Conservation (phyloP, 345 rosid species). For the Eucalyptus leucophloia region DNA sequence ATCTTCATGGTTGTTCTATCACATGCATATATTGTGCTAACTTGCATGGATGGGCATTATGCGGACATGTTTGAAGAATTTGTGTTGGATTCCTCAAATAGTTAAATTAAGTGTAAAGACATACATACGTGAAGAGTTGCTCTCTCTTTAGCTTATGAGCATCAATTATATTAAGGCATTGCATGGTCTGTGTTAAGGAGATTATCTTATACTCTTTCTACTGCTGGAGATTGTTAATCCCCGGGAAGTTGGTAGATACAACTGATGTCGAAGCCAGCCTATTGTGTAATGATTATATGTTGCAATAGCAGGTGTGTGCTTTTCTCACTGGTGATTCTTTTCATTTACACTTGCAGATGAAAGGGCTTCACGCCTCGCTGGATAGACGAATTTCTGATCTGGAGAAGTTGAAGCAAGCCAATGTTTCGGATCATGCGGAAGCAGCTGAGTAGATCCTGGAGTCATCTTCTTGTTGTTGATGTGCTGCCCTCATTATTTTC, state of each 20-base stretch:
- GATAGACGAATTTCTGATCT: conserved; percentile 61
- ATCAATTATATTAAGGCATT: not conserved
- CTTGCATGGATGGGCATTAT: not conserved
- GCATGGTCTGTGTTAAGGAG: not conserved
- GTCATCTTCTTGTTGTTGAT: not conserved
- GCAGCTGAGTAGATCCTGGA: conserved; percentile 36
- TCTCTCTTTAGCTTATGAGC: not conserved
- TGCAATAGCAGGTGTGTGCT: not conserved
- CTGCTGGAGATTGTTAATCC: not conserved
- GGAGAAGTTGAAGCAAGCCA: conserved; percentile 72
- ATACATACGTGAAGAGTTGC: not conserved
- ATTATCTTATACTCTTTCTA: not conserved
- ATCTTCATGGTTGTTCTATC: not conserved
- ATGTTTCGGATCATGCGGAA: conserved; percentile 44
- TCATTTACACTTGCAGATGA: conserved; percentile 24
- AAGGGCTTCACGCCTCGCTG: conserved; percentile 51
- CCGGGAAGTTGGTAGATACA: not conserved
- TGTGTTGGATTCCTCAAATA: not conserved
- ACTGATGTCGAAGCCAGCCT: not conserved
- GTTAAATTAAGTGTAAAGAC: not conserved
- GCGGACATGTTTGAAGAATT: not conserved
- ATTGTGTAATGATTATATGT: not conserved
- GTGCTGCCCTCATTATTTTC: not conserved
- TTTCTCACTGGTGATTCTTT: not conserved
- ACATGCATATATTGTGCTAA: not conserved